Percentiles rank a stretch among this genome's conserved stretches.
Evolutionary conservation across 106 monocot species (phyloP).

Genomic region (Iris macrosiphon): DNA sequence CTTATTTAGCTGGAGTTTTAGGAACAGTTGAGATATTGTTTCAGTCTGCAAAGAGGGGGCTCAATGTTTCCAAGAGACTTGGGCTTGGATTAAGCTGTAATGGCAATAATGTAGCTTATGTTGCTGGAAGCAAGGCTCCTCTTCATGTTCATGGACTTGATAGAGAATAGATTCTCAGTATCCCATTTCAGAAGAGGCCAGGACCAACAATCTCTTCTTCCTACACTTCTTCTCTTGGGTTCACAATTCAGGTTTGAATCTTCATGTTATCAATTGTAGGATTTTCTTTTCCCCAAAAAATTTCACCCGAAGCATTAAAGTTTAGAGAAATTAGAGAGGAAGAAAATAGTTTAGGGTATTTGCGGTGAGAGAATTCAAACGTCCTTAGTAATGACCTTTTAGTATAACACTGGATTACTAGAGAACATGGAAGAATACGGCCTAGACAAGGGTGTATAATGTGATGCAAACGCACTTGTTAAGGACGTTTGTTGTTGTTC

Average conservation of each 20-base stretch:
- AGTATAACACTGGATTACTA: no score
- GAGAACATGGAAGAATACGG: no score
- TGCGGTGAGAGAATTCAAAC: no score
- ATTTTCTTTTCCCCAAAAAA: no score
- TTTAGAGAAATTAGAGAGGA: no score
- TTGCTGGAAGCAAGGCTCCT: conserved; percentile 32
- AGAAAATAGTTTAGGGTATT: no score
- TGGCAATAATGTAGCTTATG: conserved; percentile 40
- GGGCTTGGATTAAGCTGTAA: conserved; percentile 34
- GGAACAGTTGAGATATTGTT: conserved; percentile 27
- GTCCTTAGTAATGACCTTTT: no score
- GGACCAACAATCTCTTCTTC: conserved; percentile 35
- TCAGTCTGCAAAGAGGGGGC: conserved; percentile 20
- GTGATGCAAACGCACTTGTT: no score
- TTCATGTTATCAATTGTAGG: not conserved
- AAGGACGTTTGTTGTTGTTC: no score
- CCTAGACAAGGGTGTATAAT: no score
- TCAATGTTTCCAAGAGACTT: conserved; percentile 19
- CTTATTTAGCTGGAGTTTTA: conserved; percentile 33
- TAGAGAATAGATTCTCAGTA: conserved; percentile 15
- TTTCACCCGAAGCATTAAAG: no score
- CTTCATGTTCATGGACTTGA: conserved; percentile 23
- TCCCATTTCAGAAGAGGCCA: conserved; percentile 26
- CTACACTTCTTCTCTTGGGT: conserved; percentile 32
- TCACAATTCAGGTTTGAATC: conserved; percentile 30